Conservation (phyloP, 495 filamentous ascomycete genomes). For the Aspergillus sparsus region DNA sequence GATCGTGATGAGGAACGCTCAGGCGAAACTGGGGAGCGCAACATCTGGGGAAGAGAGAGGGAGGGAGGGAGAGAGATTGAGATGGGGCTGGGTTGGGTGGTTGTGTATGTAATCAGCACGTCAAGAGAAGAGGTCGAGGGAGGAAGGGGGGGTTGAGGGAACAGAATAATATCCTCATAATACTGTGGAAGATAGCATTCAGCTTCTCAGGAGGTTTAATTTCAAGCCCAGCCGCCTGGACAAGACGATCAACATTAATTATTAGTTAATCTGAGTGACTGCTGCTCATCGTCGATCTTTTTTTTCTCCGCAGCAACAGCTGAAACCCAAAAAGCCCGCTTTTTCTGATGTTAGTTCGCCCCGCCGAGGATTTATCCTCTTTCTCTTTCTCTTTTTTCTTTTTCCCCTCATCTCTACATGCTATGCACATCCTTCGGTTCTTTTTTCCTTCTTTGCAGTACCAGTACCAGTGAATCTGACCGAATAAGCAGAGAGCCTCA, state of each 20-base stretch:
- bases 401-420: not conserved
- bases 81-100: not conserved
- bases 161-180: conserved; percentile 1
- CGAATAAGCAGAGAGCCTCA: not conserved
- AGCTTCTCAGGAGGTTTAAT: not conserved
- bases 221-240: conserved; percentile 13
- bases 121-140: too few species aligned
- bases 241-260: conserved; percentile 12
- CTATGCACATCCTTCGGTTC: too few species aligned
- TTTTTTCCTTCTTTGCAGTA: too few species aligned
- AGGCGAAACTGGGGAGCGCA: conserved; percentile 36
- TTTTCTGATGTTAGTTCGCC: conserved; percentile 19
- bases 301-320: conserved; percentile 15
- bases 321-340: conserved; percentile 12
- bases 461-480: too few species aligned
- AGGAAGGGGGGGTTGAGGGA: not conserved
- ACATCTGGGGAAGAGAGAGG: conserved; percentile 14
- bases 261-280: conserved; percentile 6
- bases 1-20: conserved; percentile 30
- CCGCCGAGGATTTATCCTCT: conserved; percentile 9
- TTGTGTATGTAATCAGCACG: conserved; percentile 20
- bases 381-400: not conserved
- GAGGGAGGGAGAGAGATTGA: not conserved
- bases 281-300: conserved; percentile 19
- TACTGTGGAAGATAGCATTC: not conserved